phyloP scores from a whole-genome alignment of 441 rosid species.

The Lepidium campestre region DNA sequence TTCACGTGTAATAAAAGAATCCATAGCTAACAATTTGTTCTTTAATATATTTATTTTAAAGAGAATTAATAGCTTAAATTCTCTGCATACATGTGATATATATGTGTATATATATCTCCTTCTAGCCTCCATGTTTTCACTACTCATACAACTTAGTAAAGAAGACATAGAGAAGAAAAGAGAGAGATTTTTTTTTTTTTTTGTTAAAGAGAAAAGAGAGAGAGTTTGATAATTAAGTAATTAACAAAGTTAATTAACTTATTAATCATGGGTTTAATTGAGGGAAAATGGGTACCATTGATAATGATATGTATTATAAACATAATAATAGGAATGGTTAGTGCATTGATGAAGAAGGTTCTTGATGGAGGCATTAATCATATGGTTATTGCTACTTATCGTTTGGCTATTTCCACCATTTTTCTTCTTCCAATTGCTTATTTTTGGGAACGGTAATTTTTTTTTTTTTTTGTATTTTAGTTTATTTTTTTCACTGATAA shows the following conservation, averaged over 20 bases:
- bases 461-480: not conserved
- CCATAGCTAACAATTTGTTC: not conserved
- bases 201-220: no score
- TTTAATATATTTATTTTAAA: not conserved
- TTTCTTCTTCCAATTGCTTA: conserved; percentile 54
- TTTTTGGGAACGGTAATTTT: conserved; percentile 47
- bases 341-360: conserved; percentile 38
- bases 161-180: not conserved
- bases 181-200: no score
- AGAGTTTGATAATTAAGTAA: not conserved
- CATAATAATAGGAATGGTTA: conserved; percentile 32
- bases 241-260: not conserved
- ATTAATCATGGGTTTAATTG: conserved; percentile 9
- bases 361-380: conserved; percentile 45
- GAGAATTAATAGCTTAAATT: not conserved
- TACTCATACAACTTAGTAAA: not conserved
- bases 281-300: conserved; percentile 38
- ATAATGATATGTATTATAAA: conserved; percentile 25
- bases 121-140: not conserved
- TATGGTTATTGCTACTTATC: conserved; percentile 46
- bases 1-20: not conserved
- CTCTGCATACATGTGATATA: not conserved
- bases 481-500: no score
- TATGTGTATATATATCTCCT: not conserved
- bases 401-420: conserved; percentile 34